Percentiles rank a stretch among this genome's conserved stretches.
These are phyloP conservation scores for Chrysoporthe puriensis DNA, from an alignment of 2,329 filamentous ascomycete species.

Conservation along the genomic window DNA sequence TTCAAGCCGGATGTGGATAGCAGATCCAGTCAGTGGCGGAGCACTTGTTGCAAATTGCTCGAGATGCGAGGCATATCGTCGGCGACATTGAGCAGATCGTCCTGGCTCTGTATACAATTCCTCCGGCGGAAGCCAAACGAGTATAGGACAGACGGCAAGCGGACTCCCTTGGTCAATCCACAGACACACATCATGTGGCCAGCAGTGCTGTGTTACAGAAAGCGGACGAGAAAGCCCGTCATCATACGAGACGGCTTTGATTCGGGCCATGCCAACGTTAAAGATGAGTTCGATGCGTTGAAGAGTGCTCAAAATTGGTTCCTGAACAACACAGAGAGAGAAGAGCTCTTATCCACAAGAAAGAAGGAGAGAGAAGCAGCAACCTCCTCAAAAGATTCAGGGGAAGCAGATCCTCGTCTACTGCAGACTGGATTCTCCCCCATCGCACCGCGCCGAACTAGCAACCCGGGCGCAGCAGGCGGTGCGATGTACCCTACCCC, in stretches of 20 bases:
- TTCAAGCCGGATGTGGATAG: constrained; percentile 45
- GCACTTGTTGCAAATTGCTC: constrained; percentile 54
- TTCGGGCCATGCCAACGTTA: constrained; percentile 41
- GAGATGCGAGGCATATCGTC: constrained; percentile 54
- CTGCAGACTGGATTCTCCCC: constrained; percentile 56
- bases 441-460: constrained; percentile 53
- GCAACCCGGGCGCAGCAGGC: constrained; percentile 45
- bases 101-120: constrained; percentile 57
- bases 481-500: constrained; percentile 73
- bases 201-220: constrained; percentile 56
- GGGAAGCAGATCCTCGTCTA: constrained; percentile 46
- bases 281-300: constrained; percentile 54
- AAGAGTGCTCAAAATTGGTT: constrained; percentile 55
- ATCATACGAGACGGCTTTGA: constrained; percentile 34
- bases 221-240: constrained; percentile 39
- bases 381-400: constrained; percentile 45
- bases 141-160: constrained; percentile 46
- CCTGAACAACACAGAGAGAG: constrained; percentile 47
- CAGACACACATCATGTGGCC: constrained; percentile 57
- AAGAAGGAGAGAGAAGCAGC: constrained; percentile 53
- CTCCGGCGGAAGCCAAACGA: constrained; percentile 50
- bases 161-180: constrained; percentile 41
- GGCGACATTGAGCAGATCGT: constrained; percentile 46
- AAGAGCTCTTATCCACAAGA: constrained; percentile 51
- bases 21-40: constrained; percentile 52